Base-by-base conservation (phyloP, 306 rosid species). In the cucumber (Cucumis sativus) region DNA sequence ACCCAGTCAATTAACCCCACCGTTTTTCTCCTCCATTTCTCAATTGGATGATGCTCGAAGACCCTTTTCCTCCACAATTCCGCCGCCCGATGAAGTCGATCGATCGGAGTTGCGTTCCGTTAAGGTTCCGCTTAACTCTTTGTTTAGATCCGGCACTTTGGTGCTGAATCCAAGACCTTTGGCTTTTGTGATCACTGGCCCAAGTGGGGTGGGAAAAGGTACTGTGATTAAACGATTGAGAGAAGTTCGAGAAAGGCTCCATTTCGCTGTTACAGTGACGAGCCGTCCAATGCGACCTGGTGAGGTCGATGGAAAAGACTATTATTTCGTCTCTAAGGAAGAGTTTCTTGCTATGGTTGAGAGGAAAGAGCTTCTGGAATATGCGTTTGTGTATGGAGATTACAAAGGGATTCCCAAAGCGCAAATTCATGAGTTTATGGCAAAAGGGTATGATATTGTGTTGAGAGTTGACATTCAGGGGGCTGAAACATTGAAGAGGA, bases 191-290 rank as follows among this genome's bases (percentile, higher is more conserved):
- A 91, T 95, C 45, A 84, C 92, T 67, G 99, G 99, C 6, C 97
- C 99, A 9, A 92, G 98, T 70, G 99, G 99, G 8, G 99, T 92
- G 59, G 99, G 99, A 57, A 95, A 95, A 69, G 97, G 91, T 85
- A 89, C 99, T 10, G 79, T 91, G 33, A 92, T 95, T 43, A 79
- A 80, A 10, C 82, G 84, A 67, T 88, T 95, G 76, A 86, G 87
- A 75, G 80, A 87, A 5, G 74, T 81, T 62, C 87, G 97, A 18
- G 82, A 80, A 12, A 77, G 77, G 54, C 83, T 95, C 21, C 99
- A 89, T 67, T 95, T 92, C 63, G 98, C 92, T 23, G 89, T 95
- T 14, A 95, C 99, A 2, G 96, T 90, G 52, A 95, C 99, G 18
- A 87, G 81, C 61, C 89, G 98, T 13, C 82, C 83, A 5, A 90